A percentile compares a stretch with the other conserved stretches of the same genome.
phyloP scores from a whole-genome alignment of 2,329 filamentous ascomycete genomes.

The Geoglossum cookeanum region DNA sequence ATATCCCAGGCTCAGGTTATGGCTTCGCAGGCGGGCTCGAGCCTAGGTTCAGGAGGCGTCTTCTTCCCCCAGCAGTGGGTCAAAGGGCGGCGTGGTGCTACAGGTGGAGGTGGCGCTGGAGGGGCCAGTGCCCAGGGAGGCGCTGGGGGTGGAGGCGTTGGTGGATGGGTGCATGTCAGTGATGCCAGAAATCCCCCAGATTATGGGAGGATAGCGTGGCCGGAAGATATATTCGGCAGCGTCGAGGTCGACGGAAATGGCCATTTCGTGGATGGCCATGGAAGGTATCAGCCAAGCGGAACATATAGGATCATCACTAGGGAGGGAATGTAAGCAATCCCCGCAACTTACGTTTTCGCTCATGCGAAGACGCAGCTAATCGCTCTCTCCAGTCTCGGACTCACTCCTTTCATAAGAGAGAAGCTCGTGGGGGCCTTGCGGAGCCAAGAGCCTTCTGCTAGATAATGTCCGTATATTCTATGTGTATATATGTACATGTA shows the following conservation, averaged over 20 bases:
- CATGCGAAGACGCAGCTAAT: not conserved
- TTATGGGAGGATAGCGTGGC: constrained; percentile 48
- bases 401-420: constrained; percentile 30
- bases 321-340: constrained; percentile 42
- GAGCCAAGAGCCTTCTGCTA: not conserved
- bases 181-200: constrained; percentile 45
- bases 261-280: constrained; percentile 28
- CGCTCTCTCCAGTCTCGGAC: not conserved
- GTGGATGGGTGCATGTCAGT: constrained; percentile 43
- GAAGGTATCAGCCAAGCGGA: constrained; percentile 38
- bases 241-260: constrained; percentile 42
- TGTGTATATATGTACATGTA: no score
- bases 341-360: not conserved
- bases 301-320: constrained; percentile 46
- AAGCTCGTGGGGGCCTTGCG: constrained; percentile 34
- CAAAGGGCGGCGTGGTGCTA: constrained; percentile 16
- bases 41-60: constrained; percentile 32
- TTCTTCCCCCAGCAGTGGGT: constrained; percentile 27
- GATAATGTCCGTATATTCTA: not conserved
- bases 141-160: constrained; percentile 37
- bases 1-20: constrained; percentile 38
- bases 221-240: constrained; percentile 51
- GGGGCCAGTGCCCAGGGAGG: constrained; percentile 36
- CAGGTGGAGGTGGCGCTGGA: constrained; percentile 28
- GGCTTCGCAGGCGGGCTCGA: constrained; percentile 36